Conservation (phyloP, 139 green algal species). For the Chlorella vulgaris region DNA sequence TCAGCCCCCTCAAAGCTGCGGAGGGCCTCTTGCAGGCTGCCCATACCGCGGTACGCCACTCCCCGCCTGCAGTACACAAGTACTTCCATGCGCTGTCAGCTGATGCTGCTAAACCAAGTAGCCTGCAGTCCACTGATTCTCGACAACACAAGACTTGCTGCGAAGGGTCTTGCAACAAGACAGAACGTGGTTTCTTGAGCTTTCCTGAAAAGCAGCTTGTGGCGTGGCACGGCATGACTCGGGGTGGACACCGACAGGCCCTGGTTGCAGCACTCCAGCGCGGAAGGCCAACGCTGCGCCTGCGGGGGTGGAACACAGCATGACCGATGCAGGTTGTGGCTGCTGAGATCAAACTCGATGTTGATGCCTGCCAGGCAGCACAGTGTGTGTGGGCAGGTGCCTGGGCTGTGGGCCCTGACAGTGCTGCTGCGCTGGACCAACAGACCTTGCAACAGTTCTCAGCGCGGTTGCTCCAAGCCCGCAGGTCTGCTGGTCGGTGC, state of each 20-base stretch:
- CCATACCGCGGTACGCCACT: background rate
- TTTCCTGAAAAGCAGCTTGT: slow-evolving; percentile 14
- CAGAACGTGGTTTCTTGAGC: background rate
- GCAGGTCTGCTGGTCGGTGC: slow-evolving; percentile 11
- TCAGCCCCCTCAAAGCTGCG: background rate
- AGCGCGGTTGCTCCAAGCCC: slow-evolving; percentile 17
- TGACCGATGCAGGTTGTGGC: background rate
- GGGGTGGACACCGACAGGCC: background rate
- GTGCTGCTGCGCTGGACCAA: background rate
- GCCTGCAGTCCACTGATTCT: too few relatives aligned
- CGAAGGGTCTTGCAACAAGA: background rate
- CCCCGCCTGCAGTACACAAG: background rate
- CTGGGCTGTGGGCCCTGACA: background rate
- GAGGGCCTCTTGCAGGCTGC: slow-evolving; percentile 19
- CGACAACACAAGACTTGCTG: too few relatives aligned
- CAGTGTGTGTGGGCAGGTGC: background rate
- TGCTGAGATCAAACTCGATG: background rate
- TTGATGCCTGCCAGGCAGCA: background rate
- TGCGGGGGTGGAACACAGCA: background rate
- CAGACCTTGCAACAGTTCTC: slow-evolving; percentile 20
- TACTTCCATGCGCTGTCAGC: background rate
- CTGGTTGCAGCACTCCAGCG: slow-evolving; percentile 16
- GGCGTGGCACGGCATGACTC: background rate
- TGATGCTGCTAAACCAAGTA: background rate
- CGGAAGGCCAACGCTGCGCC: slow-evolving; percentile 1